Conservation (phyloP, 148 eudicot species). For the Camellia granthamiana region DNA sequence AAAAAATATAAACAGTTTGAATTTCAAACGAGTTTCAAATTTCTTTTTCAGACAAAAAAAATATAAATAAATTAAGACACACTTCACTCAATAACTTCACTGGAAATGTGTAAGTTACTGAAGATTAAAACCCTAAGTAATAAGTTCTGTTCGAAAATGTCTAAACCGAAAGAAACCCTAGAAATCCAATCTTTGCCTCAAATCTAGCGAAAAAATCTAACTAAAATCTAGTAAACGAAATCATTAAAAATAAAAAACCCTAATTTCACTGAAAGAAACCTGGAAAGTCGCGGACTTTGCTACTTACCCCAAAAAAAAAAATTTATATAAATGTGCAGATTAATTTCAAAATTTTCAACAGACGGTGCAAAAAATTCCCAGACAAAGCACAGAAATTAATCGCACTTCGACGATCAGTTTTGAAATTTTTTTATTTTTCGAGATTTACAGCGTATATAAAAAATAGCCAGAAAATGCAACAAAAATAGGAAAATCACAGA, state of each 20-base stretch:
- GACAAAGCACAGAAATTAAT: constrained; percentile 9
- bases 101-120: not conserved
- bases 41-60: no score
- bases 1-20: no score
- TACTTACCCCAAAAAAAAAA: not conserved
- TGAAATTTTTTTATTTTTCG: not conserved
- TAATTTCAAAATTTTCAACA: constrained; percentile 3
- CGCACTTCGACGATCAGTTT: not conserved
- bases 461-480: not conserved
- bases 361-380: constrained; percentile 11
- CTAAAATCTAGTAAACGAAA: not conserved
- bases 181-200: not conserved
- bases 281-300: not conserved
- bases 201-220: constrained; percentile 7
- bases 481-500: not conserved
- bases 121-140: no score
- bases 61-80: not conserved
- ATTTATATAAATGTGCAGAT: not conserved
- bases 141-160: not conserved
- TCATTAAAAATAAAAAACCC: not conserved
- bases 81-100: constrained; percentile 1
- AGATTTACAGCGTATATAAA: constrained; percentile 9
- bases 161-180: constrained; percentile 11
- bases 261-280: not conserved
- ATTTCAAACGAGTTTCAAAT: no score